phyloP scores from a whole-genome alignment of 2,329 filamentous ascomycete species.

The Clarireedia hainanense region DNA sequence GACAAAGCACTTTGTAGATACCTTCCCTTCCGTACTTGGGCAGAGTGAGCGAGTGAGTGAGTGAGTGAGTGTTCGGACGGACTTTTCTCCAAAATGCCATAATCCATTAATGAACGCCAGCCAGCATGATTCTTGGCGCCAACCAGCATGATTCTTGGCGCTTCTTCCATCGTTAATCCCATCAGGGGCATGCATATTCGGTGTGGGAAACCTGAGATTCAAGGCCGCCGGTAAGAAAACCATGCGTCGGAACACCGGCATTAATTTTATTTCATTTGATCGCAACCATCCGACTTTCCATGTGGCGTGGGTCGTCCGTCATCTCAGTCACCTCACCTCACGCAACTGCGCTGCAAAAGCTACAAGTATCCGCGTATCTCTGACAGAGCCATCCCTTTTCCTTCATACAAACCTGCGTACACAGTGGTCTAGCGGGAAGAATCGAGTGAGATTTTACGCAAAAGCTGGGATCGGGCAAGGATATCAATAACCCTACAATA shows the following conservation, averaged over 20 bases:
- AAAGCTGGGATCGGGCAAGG: background rate
- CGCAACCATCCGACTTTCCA: slow-evolving; percentile 1
- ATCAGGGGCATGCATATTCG: background rate
- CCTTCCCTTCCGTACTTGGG: too few species aligned
- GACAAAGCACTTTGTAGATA: too few species aligned
- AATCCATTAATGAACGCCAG: too few species aligned
- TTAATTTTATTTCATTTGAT: background rate
- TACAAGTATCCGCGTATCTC: background rate
- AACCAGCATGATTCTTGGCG: too few species aligned
- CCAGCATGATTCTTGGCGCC: too few species aligned
- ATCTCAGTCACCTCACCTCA: slow-evolving; percentile 2
- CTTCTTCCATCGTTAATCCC: background rate
- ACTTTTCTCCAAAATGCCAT: too few species aligned
- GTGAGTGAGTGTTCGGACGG: too few species aligned
- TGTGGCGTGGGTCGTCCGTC: slow-evolving; percentile 5
- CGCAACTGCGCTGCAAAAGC: background rate
- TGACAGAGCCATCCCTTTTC: slow-evolving; percentile 1
- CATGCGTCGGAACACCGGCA: background rate
- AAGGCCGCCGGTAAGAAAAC: background rate
- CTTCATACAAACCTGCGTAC: too few species aligned
- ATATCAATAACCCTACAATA: background rate
- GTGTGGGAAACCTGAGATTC: background rate
- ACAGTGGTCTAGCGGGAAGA: too few species aligned
- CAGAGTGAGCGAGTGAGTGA: too few species aligned
- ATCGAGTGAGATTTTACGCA: background rate